Evolutionary conservation across 139 green algal species (phyloP), one percentile per base, ranked within the genome.

Genomic region (Chlorella sp.): DNA sequence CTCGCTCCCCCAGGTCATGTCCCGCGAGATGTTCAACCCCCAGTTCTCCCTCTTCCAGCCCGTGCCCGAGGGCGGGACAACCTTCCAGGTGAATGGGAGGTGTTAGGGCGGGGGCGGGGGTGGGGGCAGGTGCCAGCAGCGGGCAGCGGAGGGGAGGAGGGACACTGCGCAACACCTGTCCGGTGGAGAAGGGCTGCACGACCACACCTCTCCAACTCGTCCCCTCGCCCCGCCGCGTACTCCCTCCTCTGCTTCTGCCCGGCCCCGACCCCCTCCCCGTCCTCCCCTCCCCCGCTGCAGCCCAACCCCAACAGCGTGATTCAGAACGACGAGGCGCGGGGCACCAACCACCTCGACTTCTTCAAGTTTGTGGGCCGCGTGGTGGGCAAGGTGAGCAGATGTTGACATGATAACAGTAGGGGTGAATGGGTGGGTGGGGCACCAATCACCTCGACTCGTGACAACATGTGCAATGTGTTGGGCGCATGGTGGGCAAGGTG

Each of bases 21-120:
- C 95, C 3, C 93, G 97, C 37, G 98, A 98, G 93, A 99, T 99
- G 87, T 99, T 99, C 95, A 98, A 99, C 91, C 95, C 96, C 83
- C 96, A 97, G 90, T 94, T 97, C 86, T 95, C 95, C 16, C 95
- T 99, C 30, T 99, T 99, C 92, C 93, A 97, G 86, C 89, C 87
- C 78, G 93, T 97, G 78, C 96, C 92, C 88, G 96, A 98, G 88
- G 94, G 95, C 48, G 96, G 96, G 69, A 95, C 94, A 81, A 99
- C 97, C 30, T 99, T 98, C 95, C 98, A 99, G 96, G 85, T 83
- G 40, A 0, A 21, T n/a, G n/a, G n/a, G n/a, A n/a, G n/a, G n/a
- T n/a, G n/a, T n/a, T n/a, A n/a, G 7, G n/a, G 26, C n/a, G 19
- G n/a, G 60, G 0, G 34, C 61, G 11, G 53, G 0, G 9, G 0